Percentiles rank a stretch among this genome's conserved stretches.
Evolutionary conservation across 2,329 filamentous ascomycete species (phyloP).

Genomic region (Stachybotrys elegans): DNA sequence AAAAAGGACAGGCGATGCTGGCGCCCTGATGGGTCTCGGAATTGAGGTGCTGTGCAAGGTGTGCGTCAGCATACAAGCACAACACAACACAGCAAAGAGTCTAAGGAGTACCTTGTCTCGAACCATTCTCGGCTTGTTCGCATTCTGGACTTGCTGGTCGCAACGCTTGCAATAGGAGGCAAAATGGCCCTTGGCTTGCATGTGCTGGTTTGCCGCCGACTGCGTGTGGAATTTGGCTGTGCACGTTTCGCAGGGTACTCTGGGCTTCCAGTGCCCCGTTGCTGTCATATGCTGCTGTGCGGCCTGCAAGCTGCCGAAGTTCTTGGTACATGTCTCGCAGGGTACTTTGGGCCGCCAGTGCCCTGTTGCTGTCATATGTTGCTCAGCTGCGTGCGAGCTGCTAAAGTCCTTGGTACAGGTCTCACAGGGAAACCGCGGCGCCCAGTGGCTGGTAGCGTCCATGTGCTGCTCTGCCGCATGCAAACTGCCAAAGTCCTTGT

Average conservation of each 20-base stretch:
- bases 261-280: neutral
- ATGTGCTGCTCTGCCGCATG: neutral
- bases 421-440: neutral
- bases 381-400: neutral
- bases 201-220: neutral
- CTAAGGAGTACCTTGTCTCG: no score
- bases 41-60: constrained; percentile 44
- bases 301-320: neutral
- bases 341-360: neutral
- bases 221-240: neutral
- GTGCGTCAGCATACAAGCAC: neutral
- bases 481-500: neutral
- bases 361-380: neutral
- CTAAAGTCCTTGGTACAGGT: neutral
- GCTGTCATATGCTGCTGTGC: neutral
- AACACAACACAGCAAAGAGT: neutral
- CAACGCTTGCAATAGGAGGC: neutral
- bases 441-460: neutral
- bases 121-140: constrained; percentile 23
- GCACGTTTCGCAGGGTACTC: neutral
- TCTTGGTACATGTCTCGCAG: neutral
- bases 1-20: constrained; percentile 49
- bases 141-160: neutral
- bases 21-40: constrained; percentile 43
- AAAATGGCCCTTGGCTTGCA: neutral